Percentiles rank a stretch among this genome's conserved stretches.
These are phyloP conservation scores for Pythium biforme DNA, from an alignment of 352 stramenopile genomes.

Conservation along the genomic window DNA sequence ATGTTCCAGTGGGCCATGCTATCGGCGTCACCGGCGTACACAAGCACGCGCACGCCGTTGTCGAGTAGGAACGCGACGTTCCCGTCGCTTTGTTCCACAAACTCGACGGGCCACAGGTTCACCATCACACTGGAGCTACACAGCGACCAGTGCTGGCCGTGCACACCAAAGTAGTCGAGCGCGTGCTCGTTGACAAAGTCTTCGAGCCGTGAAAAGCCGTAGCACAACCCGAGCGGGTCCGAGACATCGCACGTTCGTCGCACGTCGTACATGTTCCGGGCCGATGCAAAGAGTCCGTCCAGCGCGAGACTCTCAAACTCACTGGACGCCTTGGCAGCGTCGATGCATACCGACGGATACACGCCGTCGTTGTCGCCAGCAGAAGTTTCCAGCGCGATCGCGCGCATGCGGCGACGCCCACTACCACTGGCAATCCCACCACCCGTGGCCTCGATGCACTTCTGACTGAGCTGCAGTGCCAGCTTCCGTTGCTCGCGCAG, in stretches of 20 bases:
- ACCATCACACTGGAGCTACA: conserved; percentile 35
- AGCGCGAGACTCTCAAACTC: conserved; percentile 23
- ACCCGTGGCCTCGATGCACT: conserved; percentile 2
- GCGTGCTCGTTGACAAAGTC: conserved; percentile 50
- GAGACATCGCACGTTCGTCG: conserved; percentile 47
- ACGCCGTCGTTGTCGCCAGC: neutral
- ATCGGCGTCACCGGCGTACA: conserved; percentile 73
- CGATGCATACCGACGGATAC: conserved; percentile 20
- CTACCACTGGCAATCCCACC: neutral
- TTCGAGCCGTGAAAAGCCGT: conserved; percentile 58
- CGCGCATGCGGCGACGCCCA: conserved; percentile 5
- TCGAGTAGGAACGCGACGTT: conserved; percentile 52
- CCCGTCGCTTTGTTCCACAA: conserved; percentile 51
- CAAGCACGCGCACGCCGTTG: conserved; percentile 58
- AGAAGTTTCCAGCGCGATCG: conserved; percentile 3
- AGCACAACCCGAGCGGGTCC: conserved; percentile 58
- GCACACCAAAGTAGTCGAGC: conserved; percentile 48
- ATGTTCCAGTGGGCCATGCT: conserved; percentile 69
- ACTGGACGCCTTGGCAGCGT: conserved; percentile 21
- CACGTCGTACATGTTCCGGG: conserved; percentile 72
- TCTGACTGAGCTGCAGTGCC: conserved; percentile 2
- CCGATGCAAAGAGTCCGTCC: conserved; percentile 18
- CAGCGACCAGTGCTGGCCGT: conserved; percentile 39
- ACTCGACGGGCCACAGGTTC: conserved; percentile 34
- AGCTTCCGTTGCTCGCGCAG: neutral